phyloP scores from a whole-genome alignment of 2,329 filamentous ascomycete genomes.

The Verticillium klebahnii region DNA sequence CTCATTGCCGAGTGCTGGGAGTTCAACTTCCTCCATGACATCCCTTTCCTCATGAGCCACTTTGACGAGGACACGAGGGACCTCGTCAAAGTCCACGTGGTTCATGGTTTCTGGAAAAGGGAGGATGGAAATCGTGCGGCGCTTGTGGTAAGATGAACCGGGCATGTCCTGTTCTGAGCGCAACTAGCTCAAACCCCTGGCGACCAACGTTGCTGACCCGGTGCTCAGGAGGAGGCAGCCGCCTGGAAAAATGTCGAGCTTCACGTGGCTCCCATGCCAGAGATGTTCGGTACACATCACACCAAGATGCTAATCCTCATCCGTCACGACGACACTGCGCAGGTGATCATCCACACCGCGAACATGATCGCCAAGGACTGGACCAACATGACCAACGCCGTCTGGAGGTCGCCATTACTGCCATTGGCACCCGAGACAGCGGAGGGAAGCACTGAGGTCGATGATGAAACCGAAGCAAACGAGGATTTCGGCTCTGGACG shows the following conservation, averaged over 20 bases:
- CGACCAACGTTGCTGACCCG: constrained; percentile 7
- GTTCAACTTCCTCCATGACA: constrained; percentile 64
- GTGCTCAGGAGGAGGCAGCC: constrained; percentile 52
- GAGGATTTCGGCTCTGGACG: constrained; percentile 35
- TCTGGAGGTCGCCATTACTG: constrained; percentile 73
- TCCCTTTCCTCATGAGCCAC: constrained; percentile 49
- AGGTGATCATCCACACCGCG: constrained; percentile 81
- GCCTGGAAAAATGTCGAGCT: constrained; percentile 64
- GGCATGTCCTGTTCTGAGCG: not conserved
- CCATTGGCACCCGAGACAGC: constrained; percentile 34
- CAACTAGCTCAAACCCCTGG: not conserved
- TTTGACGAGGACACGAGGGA: constrained; percentile 47
- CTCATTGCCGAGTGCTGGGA: constrained; percentile 69
- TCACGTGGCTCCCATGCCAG: constrained; percentile 72
- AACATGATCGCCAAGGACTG: constrained; percentile 90
- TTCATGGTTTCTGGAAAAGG: constrained; percentile 62
- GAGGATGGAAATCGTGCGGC: constrained; percentile 56
- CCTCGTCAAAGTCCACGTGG: constrained; percentile 47
- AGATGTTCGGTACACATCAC: constrained; percentile 82
- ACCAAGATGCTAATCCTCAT: constrained; percentile 85
- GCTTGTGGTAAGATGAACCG: constrained; percentile 46
- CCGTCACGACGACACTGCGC: constrained; percentile 69
- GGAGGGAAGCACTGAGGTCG: no score
- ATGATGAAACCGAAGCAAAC: not conserved
- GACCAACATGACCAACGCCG: constrained; percentile 80